Conservation (phyloP, 2,329 filamentous ascomycete species). For the Myriosclerotinia curreyana region DNA sequence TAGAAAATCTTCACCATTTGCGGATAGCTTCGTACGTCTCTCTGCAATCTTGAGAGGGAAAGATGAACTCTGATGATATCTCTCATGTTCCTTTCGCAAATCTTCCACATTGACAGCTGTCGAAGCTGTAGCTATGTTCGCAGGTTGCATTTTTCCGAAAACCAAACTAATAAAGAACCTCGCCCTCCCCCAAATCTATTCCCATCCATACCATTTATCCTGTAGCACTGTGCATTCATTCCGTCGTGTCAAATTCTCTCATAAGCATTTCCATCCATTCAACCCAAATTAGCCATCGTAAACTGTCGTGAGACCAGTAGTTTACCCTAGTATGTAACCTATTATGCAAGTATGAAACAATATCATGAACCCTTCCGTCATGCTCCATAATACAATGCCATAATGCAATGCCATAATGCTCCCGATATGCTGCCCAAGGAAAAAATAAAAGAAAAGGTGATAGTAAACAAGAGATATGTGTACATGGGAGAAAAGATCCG, state of each 20-base stretch:
- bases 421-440: neutral
- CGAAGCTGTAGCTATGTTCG: neutral
- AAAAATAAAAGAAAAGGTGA: neutral
- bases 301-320: neutral
- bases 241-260: neutral
- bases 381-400: neutral
- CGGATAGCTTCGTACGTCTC: neutral
- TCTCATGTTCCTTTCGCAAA: neutral
- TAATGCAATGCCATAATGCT: neutral
- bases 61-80: neutral
- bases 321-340: conserved; percentile 9
- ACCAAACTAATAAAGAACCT: neutral
- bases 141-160: neutral
- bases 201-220: neutral
- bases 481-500: neutral
- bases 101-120: neutral
- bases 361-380: neutral
- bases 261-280: neutral
- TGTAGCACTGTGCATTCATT: neutral
- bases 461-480: conserved; percentile 3
- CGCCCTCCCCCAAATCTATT: neutral
- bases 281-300: neutral
- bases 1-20: neutral
- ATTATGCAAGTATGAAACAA: neutral
- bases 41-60: neutral